These are phyloP conservation scores for Fusarium sulawesiense DNA, from an alignment of 2,329 filamentous ascomycete genomes.

Conservation along the genomic window DNA sequence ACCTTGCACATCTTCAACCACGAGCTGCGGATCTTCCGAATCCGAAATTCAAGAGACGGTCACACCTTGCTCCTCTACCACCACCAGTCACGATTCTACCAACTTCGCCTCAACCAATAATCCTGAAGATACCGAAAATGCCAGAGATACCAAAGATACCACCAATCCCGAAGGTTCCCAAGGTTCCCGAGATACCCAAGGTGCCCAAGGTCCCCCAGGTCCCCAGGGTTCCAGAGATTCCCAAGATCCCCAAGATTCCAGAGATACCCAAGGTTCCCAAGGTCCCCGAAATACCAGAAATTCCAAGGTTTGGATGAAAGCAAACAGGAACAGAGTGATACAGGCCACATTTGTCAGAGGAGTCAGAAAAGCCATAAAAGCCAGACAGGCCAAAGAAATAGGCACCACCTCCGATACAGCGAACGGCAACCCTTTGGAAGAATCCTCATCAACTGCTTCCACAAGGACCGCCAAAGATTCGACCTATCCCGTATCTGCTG, in stretches of 20 bases:
- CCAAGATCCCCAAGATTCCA: too few species aligned
- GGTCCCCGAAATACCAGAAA: background rate
- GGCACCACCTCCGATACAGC: background rate
- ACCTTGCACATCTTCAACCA: background rate
- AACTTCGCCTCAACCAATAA: background rate
- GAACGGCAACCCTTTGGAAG: background rate
- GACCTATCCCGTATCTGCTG: background rate
- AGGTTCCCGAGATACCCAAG: too few species aligned
- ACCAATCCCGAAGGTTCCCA: background rate
- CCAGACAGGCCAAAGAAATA: background rate
- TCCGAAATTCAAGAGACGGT: too few species aligned
- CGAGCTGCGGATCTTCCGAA: too few species aligned
- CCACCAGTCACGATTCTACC: background rate
- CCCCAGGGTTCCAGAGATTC: too few species aligned
- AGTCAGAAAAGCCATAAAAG: background rate
- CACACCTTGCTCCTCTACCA: background rate
- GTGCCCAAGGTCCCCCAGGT: too few species aligned
- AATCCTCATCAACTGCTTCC: background rate
- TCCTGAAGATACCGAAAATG: background rate
- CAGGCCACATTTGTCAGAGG: background rate
- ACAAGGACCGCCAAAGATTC: background rate
- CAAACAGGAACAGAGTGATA: background rate
- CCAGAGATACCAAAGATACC: background rate
- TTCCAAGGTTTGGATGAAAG: background rate
- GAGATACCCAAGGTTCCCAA: too few species aligned